A percentile compares a stretch with the other conserved stretches of the same genome.
These are phyloP conservation scores for Colletotrichum sp. DNA, from an alignment of 2,329 filamentous ascomycete species.

Conservation along the genomic window DNA sequence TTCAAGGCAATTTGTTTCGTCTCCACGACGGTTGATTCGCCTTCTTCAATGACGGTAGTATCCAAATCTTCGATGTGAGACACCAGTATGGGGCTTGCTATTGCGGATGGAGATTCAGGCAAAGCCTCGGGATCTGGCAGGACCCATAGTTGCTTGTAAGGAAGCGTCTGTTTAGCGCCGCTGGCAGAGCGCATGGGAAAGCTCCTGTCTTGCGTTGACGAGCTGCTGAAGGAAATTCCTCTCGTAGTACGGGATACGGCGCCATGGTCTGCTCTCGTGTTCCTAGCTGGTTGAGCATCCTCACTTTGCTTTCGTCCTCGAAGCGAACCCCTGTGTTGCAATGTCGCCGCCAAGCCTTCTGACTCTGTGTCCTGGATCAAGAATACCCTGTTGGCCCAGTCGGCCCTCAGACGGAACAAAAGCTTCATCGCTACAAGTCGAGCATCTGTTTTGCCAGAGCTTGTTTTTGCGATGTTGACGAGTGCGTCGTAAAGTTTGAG, in stretches of 20 bases:
- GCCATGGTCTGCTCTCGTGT: slow-evolving; percentile 48
- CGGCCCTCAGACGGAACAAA: slow-evolving; percentile 81
- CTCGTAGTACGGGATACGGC: slow-evolving; percentile 47
- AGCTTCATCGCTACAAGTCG: slow-evolving; percentile 78
- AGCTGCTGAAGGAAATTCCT: slow-evolving; percentile 58
- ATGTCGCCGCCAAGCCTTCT: slow-evolving; percentile 71
- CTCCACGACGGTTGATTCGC: slow-evolving; percentile 9
- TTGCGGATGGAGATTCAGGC: slow-evolving; percentile 48
- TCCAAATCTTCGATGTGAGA: slow-evolving; percentile 37
- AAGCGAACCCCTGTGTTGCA: slow-evolving; percentile 68
- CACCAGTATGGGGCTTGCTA: slow-evolving; percentile 56
- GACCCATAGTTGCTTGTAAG: slow-evolving; percentile 61
- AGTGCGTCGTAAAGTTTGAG: slow-evolving; percentile 65
- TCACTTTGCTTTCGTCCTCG: slow-evolving; percentile 55
- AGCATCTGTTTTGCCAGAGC: slow-evolving; percentile 67
- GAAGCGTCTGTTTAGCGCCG: slow-evolving; percentile 35
- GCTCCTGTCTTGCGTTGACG: slow-evolving; percentile 46
- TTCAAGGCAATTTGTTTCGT: slow-evolving; percentile 54
- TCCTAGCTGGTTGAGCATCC: slow-evolving; percentile 49
- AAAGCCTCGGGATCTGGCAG: slow-evolving; percentile 61
- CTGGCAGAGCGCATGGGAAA: slow-evolving; percentile 46
- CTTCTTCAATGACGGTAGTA: slow-evolving; percentile 2
- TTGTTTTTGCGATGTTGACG: slow-evolving; percentile 65
- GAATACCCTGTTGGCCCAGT: slow-evolving; percentile 78
- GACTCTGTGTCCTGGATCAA: slow-evolving; percentile 74